Percentiles rank a stretch among this genome's conserved stretches.
phyloP scores from a whole-genome alignment of 345 rosid genomes.

The Jatropha curcas region DNA sequence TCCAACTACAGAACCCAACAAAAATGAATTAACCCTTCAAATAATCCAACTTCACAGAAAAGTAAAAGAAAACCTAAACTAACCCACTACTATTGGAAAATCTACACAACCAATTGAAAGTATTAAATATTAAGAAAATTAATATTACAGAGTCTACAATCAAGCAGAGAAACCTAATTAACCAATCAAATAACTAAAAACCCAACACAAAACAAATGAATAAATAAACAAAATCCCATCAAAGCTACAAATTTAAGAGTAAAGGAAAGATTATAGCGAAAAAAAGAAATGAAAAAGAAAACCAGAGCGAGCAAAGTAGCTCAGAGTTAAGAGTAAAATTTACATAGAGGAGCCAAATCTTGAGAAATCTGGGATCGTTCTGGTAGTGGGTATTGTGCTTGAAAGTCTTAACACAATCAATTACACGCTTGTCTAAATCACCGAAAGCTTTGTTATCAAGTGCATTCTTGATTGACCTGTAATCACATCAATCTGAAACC shows the following conservation, averaged over 20 bases:
- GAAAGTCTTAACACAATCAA: slow-evolving; percentile 53
- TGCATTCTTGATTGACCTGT: slow-evolving; percentile 55
- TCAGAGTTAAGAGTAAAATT: slow-evolving; percentile 10
- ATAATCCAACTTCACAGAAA: not conserved
- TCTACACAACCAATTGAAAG: not conserved
- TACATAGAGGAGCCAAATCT: slow-evolving; percentile 91
- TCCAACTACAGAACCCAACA: slow-evolving; percentile 52
- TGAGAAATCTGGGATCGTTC: slow-evolving; percentile 85
- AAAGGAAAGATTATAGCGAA: not conserved
- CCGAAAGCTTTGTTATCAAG: slow-evolving; percentile 32
- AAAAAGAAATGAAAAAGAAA: not conserved
- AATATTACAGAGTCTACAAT: too few species aligned
- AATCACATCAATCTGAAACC: not conserved
- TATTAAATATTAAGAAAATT: not conserved
- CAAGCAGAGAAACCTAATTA: too few species aligned
- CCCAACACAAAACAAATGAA: not conserved
- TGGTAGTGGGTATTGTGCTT: slow-evolving; percentile 57
- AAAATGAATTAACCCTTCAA: slow-evolving; percentile 7
- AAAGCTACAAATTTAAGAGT: not conserved
- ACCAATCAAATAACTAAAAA: not conserved
- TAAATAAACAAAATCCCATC: not conserved
- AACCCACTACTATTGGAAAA: not conserved
- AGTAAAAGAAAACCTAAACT: not conserved
- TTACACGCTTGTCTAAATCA: slow-evolving; percentile 46
- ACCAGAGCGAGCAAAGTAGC: not conserved